Evolutionary conservation across 768 basidiomycete genomes (phyloP), one percentile per base, ranked within the genome.

Genomic region (Podaxis sp.): DNA sequence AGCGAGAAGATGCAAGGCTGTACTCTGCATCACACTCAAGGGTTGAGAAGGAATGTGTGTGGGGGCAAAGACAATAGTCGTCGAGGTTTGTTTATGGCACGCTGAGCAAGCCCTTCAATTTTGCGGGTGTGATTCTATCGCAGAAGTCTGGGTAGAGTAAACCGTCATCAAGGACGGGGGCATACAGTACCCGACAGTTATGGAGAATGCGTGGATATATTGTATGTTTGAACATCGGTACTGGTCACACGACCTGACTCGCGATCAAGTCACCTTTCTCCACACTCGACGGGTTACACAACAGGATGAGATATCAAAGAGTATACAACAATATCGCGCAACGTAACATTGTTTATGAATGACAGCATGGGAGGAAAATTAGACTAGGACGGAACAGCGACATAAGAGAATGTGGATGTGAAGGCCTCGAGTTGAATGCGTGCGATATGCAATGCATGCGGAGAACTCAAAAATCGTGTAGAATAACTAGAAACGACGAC

Each of bases 401-500:
- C 57, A 59, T 37, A 42, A 57, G 37, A 44, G 42, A 42, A 60
- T 35, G 27, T 37, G 35, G 7, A 51, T 60, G 51, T 44, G 36
- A 35, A 21, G 40, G 40, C 16, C 42, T 50, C 40, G 32, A 37
- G 53, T 53, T 32, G 42, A 46, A 52, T 60, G 59, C 18, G 52
- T 54, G 52, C 28, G 23, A 36, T 25, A 11, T 48, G 42, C n/a
- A 25, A 27, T 53, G 52, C n/a, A 16, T 54, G 59, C 25, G 36
- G 27, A 53, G 25, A 21, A 35, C 27, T 54, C 53, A 47, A 38
- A 38, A 38, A 48, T 14, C 50, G 21, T 60, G 27, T 48, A 69
- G 48, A 64, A 56, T 59, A 64, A 54, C 51, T 28, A 57, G 58
- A 55, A 70, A 65, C 48, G 65, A 64, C 56, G 64, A 64, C 69